phyloP scores from a whole-genome alignment of 2,329 filamentous ascomycete species.

The Ascochyta koolunga region DNA sequence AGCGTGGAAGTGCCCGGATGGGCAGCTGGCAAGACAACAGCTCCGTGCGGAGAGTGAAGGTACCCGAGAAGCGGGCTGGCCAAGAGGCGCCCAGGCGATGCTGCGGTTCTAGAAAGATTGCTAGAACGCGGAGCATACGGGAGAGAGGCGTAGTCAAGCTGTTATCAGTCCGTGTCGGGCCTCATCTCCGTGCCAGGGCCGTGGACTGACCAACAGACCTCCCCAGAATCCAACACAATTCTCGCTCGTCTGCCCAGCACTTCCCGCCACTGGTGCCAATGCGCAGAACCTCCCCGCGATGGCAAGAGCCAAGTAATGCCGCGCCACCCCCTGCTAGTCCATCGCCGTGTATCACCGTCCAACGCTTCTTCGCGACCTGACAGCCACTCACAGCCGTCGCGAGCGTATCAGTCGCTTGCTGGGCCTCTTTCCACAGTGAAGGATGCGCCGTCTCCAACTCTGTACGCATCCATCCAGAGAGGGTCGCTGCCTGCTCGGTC shows the following conservation, averaged over 20 bases:
- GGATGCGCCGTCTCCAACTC: constrained; percentile 23
- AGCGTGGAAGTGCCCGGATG: constrained; percentile 18
- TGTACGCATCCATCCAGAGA: constrained; percentile 24
- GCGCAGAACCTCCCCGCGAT: constrained; percentile 31
- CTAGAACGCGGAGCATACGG: constrained; percentile 19
- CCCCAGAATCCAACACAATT: constrained; percentile 7
- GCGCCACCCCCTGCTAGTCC: constrained; percentile 17
- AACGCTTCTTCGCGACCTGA: constrained; percentile 23
- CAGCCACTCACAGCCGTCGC: constrained; percentile 16
- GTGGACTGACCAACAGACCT: constrained; percentile 19
- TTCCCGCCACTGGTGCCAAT: constrained; percentile 26
- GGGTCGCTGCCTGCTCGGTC: constrained; percentile 31
- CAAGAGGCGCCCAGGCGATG: constrained; percentile 17
- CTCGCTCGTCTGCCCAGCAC: constrained; percentile 16
- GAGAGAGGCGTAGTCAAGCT: constrained; percentile 8
- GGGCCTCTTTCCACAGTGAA: constrained; percentile 13
- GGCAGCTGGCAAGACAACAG: constrained; percentile 32
- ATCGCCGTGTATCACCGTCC: constrained; percentile 10
- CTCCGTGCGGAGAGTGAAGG: constrained; percentile 7
- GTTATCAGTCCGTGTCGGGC: constrained; percentile 28
- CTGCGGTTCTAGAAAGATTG: constrained; percentile 30
- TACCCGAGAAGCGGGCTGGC: constrained; percentile 19
- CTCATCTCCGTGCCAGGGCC: constrained; percentile 22
- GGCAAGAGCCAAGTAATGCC: constrained; percentile 16
- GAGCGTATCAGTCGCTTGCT: constrained; percentile 23